Evolutionary conservation across 148 eudicot species (phyloP), one percentile per base, ranked within the genome.

Genomic region (Spergularia marina): DNA sequence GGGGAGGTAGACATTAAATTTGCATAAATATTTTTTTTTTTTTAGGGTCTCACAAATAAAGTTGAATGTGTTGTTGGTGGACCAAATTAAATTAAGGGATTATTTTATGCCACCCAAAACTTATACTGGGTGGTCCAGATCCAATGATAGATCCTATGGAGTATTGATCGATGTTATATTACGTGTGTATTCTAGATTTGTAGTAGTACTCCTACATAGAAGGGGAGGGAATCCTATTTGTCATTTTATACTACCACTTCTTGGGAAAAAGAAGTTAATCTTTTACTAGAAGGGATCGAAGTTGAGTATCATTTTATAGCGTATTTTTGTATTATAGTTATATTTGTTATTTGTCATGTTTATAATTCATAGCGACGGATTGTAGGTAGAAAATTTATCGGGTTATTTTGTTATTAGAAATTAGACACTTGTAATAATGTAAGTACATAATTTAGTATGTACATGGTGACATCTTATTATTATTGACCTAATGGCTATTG

Each of bases 101-200:
- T 74, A 54, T 62, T 71, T 49, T 57, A 49, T 67, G 39, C 18
- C 80, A 81, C 70, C 61, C 67, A 14, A 73, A 67, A 53, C 25
- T 6, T 6, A 44, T 44, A 44, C 49, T 25, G 49, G 83, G 65
- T 73, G 77, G 77, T 81, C 77, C 73, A 60, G 36, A 52, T 74
- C 77, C 77, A 81, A 73, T 73, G 39, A 81, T 72, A 60, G 62
- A 34, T 40, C 53, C 53, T 39, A 41, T 47, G 7, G 30, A 9
- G 64, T 71, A 41, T 41, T 7, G 6, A 4, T 72, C 70, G 5
- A 25, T 81, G 41, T 57, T 36, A 53, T 61, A 53, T 61, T 23
- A 23, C 25, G 47, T 74, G 39, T 74, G 77, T 68, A 69, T 59
- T 77, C 21, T 70, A 59, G 57, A 47, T 18, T 66, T 18, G 13